Evolutionary conservation across 1,284 basidiomycete genomes (phyloP), one percentile per base, ranked within the genome.

Genomic region (Malassezia equina): DNA sequence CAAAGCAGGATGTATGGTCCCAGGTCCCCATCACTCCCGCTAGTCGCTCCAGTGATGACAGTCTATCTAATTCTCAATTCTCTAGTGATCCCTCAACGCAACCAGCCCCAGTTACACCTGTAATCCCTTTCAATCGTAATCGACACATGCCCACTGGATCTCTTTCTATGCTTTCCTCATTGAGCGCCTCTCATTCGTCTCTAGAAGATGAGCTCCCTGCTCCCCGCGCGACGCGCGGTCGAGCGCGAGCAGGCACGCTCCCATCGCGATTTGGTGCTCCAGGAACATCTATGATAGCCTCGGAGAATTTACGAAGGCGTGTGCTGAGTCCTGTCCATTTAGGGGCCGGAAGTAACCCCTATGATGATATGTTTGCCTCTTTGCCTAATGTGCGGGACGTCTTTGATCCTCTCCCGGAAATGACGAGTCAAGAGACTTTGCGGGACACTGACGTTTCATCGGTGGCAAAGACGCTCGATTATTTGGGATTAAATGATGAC

Each of bases 391-490:
- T 39, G 36, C 36, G 19, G 6, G 36, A 15, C 11, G 45, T 8
- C 4, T 39, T 39, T 39, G 36, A 39, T n/a, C 31, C 31, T 11
- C 32, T 31, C 19, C 39, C 24, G 17, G 13, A 19, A 43, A 52
- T 21, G 39, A 36, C n/a, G 19, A 44, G 13, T 21, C 43, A 12
- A 19, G 36, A 39, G 36, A 39, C 36, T 39, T 21, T 39, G 19
- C 36, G 36, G 36, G 36, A 39, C 12, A 39, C 36, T 4, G 36
- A 39, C 15, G 36, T 39, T 19, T 39, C 36, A 12, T 28, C 51
- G 3, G 9, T 34, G 5, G 44, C 39, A 47, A 50, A 54, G 43
- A 70, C 64, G 47, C 60, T 71, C 24, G 63, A 71, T 46, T 70
- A 68, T 31, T 61, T 71, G 23, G 66, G 67, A 24, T 31, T 71